Conservation (phyloP, 176 grass and related monocot genomes). For the Tillandsia leiboldiana region DNA sequence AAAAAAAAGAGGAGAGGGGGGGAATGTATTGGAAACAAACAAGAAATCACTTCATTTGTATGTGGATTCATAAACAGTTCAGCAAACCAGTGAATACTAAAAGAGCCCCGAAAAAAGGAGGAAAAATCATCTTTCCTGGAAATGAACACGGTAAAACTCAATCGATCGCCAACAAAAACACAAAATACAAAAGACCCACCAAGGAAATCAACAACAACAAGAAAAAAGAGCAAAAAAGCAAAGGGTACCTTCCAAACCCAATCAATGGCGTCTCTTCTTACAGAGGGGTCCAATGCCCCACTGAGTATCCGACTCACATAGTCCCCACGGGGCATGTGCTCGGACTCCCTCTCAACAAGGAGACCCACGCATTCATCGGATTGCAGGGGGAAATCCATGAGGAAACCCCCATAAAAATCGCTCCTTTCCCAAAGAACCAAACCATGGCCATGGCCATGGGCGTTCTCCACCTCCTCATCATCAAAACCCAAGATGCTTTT, state of each 20-base stretch:
- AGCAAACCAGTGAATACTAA: slow-evolving; percentile 1
- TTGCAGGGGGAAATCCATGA: slow-evolving; percentile 44
- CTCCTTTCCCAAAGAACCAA: slow-evolving; percentile 19
- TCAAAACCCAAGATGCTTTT: slow-evolving; percentile 51
- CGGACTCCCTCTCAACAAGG: slow-evolving; percentile 42
- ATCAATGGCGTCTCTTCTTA: slow-evolving; percentile 67
- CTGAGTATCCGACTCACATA: slow-evolving; percentile 50
- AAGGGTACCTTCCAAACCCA: slow-evolving; percentile 90
- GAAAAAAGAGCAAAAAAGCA: slow-evolving; percentile 10
- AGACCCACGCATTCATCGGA: slow-evolving; percentile 53
- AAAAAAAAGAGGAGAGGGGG: background rate
- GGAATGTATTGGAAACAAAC: background rate
- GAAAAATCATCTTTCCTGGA: too few relatives aligned
- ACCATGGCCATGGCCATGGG: background rate
- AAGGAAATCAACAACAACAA: background rate
- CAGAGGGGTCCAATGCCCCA: slow-evolving; percentile 38
- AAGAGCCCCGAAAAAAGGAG: slow-evolving; percentile 9
- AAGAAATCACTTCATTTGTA: slow-evolving; percentile 3
- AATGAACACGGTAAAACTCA: too few relatives aligned
- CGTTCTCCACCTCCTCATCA: slow-evolving; percentile 27
- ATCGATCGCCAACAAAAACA: too few relatives aligned
- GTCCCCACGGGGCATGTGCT: slow-evolving; percentile 53
- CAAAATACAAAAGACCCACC: background rate
- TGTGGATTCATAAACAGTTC: slow-evolving; percentile 5
- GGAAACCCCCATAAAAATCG: slow-evolving; percentile 32